Evolutionary conservation across 2,329 filamentous ascomycete species (phyloP).

Genomic region (Hypoxylon rubiginosum): DNA sequence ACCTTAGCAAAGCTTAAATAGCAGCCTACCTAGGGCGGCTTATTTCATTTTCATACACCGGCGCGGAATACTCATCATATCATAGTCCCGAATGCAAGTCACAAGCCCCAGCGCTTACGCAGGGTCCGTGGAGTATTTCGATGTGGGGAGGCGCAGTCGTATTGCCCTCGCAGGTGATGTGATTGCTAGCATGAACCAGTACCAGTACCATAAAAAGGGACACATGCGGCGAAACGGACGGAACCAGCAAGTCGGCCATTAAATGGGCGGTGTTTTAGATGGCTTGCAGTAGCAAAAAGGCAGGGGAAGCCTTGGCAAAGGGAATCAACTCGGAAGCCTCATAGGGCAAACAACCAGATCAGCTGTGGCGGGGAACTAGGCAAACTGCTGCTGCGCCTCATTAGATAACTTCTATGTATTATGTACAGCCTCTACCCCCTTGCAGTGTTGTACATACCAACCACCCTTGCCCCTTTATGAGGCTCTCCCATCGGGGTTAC

Average conservation of each 20-base stretch:
- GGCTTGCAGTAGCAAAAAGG: constrained; percentile 12
- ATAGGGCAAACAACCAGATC: background rate
- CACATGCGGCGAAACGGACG: constrained; percentile 12
- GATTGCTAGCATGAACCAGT: background rate
- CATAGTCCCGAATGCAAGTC: constrained; percentile 9
- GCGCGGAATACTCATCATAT: background rate
- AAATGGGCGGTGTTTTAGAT: background rate
- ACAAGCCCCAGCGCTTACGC: constrained; percentile 26
- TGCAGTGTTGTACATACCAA: too few species aligned
- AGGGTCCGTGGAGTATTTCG: constrained; percentile 7
- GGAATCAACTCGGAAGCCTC: background rate
- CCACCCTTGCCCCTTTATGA: background rate
- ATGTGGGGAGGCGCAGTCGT: constrained; percentile 35
- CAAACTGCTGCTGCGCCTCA: constrained; percentile 22
- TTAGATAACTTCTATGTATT: constrained; percentile 9
- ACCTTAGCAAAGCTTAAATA: constrained; percentile 17
- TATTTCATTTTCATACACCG: constrained; percentile 14
- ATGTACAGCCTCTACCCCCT: too few species aligned
- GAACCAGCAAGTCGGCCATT: too few species aligned
- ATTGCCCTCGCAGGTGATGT: constrained; percentile 25
- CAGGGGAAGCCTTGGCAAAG: constrained; percentile 1
- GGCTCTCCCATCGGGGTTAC: constrained; percentile 15
- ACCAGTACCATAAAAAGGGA: background rate
- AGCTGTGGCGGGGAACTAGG: constrained; percentile 6
- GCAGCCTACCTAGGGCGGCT: background rate